Base-by-base conservation (phyloP, 495 filamentous ascomycete genomes). In the Annulohypoxylon maeteangense region DNA sequence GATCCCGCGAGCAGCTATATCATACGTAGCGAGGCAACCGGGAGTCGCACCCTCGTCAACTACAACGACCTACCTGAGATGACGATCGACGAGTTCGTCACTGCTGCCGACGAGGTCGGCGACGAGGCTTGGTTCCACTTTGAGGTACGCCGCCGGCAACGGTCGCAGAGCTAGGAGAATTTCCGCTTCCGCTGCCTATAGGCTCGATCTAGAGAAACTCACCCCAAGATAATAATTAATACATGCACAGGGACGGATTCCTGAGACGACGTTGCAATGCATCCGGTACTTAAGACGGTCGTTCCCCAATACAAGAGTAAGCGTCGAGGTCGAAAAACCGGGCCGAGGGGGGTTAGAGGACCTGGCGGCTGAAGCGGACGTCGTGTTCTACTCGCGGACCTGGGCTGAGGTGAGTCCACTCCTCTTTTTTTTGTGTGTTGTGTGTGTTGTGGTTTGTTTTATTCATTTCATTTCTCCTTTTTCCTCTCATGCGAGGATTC, bases 301-400 rank as follows among this genome's bases (percentile, higher is more conserved):
- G 6, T 80, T 81, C 47, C 85, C 87, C 4, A 74, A 67, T 4
- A 78, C 81, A 58, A 82, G 67, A 47, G 79, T 92, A 67, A 93
- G 90, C 66, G 86, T 93, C 50, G 91, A 93, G 75, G 78, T 89
- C 7, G 91, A 92, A 76, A 92, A 91, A 76, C 90, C 90, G 7
- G 81, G 81, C 50, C 82, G 91, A 47, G 75, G 79, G 31, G 90
- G 90, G 16, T 79, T 93, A 56, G 80, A 84, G 59, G 82, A 86
- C 38, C 81, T 92, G 60, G 90, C 90, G 32, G 81, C 82, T 57
- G 83, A 85, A 71, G 89, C 89, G 44, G 87, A 92, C 74, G 84
- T 90, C 12, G 86, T 92, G 16, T 91, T 92, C 77, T 92, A 90
- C 78, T 91, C 90, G 5, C 87, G 85, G 68, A 84, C 80, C 63